Base-by-base conservation (phyloP, 495 filamentous ascomycete species). In the Penicillium subrubescens region DNA sequence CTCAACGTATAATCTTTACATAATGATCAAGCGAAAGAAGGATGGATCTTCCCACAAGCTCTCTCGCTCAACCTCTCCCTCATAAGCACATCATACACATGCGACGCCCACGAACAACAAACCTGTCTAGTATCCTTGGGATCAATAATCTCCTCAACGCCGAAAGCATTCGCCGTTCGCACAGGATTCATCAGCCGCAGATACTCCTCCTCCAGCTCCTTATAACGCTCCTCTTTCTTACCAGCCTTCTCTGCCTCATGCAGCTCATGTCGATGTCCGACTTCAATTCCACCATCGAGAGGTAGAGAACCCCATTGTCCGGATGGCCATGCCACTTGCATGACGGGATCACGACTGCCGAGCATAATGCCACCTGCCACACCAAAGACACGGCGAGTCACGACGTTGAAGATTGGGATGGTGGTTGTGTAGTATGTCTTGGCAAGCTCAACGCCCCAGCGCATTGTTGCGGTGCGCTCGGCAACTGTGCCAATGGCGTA, bases 331-430 rank as follows among this genome's bases (percentile, higher is more conserved):
- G 83, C 85, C 33, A 89, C 83, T 50, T 86, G 81, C 77, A 84
- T 82, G 21, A 81, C 74, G 0, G 87, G 87, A 44, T 88, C 83
- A 11, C 87, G 79, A 33, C 82, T 83, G 39, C 85, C 85, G 0
- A 88, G 69, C 86, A 89, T 89, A 15, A 88, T 71, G 3, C 85
- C 85, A 0, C 86, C 86, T 3, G 87, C 87, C 3, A 88, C 86
- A 29, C 87, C 87, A 57, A 83, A 88, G 0, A 81, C 83, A 19
- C 84, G 80, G 5, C 87, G 74, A 5, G 83, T 83, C 3, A 88
- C 78, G 34, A 89, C 84, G 60, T 79, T 84, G 73, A 88, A 89
- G 5, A 89, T 77, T 0, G 87, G 87, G 31, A 76, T 81, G 6
- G 86, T 88, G 12, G 86, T 88, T 10, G 80, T 78, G 67, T 80